A percentile compares a stretch with the other conserved stretches of the same genome.
phyloP scores from a whole-genome alignment of 768 basidiomycete genomes.

The Amanita molliuscula region DNA sequence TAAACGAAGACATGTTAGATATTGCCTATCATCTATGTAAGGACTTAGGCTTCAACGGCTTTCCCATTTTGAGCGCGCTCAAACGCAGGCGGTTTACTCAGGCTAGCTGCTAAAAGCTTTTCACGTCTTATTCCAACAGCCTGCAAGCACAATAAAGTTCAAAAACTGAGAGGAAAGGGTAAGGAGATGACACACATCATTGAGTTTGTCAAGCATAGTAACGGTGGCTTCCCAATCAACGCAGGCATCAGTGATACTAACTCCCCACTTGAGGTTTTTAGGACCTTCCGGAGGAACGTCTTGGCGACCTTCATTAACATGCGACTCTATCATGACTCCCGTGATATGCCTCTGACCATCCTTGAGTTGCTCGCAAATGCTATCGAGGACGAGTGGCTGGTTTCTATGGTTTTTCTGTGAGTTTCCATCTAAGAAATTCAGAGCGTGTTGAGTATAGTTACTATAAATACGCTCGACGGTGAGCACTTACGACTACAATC shows the following conservation, averaged over 20 bases:
- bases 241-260: slow-evolving; percentile 90
- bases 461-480: background rate
- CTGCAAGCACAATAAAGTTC: slow-evolving; percentile 11
- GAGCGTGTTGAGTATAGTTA: background rate
- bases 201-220: slow-evolving; percentile 61
- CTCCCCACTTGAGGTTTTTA: slow-evolving; percentile 58
- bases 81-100: slow-evolving; percentile 26
- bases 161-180: background rate
- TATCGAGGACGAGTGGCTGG: slow-evolving; percentile 71
- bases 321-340: slow-evolving; percentile 96
- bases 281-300: slow-evolving; percentile 75
- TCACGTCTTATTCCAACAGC: slow-evolving; percentile 39
- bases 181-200: slow-evolving; percentile 28
- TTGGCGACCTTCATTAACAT: slow-evolving; percentile 87
- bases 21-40: background rate
- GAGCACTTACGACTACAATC: slow-evolving; percentile 66
- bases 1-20: background rate
- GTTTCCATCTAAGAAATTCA: slow-evolving; percentile 69
- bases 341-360: slow-evolving; percentile 67
- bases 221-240: slow-evolving; percentile 80
- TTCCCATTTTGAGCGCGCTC: slow-evolving; percentile 13
- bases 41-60: background rate
- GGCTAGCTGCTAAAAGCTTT: slow-evolving; percentile 26
- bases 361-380: slow-evolving; percentile 64
- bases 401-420: slow-evolving; percentile 92